Evolutionary conservation across 2,329 filamentous ascomycete genomes (phyloP).

Genomic region (Botrytis cinerea): DNA sequence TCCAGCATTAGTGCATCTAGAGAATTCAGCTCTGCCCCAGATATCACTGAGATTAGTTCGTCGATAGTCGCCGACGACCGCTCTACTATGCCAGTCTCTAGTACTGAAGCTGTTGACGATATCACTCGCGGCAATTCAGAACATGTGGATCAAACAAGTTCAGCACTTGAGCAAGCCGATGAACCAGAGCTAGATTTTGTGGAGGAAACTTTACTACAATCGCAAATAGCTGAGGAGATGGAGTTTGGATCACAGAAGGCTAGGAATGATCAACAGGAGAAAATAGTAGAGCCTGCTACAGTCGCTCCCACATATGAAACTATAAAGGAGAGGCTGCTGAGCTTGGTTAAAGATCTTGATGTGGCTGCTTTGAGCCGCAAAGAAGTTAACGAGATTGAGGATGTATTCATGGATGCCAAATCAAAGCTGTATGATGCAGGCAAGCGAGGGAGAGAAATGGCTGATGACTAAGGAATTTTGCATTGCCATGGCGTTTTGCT

Average conservation of each 20-base stretch:
- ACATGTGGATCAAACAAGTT: neutral
- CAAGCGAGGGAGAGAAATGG: conserved; percentile 50
- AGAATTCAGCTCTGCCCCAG: conserved; percentile 3
- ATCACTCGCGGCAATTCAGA: neutral
- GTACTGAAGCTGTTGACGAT: conserved; percentile 23
- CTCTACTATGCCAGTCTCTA: neutral
- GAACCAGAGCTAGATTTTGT: conserved; percentile 9
- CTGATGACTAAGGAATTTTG: conserved; percentile 23
- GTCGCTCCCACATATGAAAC: conserved; percentile 43
- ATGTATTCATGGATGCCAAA: conserved; percentile 77
- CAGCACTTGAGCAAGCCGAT: neutral
- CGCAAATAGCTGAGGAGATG: conserved; percentile 23
- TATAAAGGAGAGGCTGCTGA: conserved; percentile 56
- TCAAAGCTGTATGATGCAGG: conserved; percentile 72
- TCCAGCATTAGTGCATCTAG: neutral
- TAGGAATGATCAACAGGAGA: neutral
- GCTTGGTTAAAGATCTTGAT: conserved; percentile 61
- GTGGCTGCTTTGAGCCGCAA: conserved; percentile 60
- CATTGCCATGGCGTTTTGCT: conserved; percentile 35
- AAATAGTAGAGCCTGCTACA: conserved; percentile 2
- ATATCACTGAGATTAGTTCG: neutral
- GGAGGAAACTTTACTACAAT: conserved; percentile 22
- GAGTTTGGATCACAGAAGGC: neutral
- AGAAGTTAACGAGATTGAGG: conserved; percentile 72
- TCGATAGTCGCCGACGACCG: neutral